These are phyloP conservation scores for Xylaria sp. DNA, from an alignment of 2,329 filamentous ascomycete species.

Conservation along the genomic window DNA sequence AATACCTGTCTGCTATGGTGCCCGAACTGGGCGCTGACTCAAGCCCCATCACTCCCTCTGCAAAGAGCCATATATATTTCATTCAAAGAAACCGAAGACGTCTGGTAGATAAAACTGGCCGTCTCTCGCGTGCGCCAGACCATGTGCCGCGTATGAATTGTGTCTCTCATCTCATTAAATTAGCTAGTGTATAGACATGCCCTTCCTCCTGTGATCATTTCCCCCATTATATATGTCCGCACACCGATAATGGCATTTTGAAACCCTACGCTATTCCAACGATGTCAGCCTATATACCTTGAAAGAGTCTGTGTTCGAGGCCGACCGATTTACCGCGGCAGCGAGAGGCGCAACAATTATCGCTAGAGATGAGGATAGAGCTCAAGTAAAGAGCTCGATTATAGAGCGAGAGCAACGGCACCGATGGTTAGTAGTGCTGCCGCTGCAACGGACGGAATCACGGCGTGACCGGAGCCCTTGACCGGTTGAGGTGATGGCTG, in stretches of 20 bases:
- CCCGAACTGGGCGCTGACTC: slow-evolving; percentile 7
- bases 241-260: no score
- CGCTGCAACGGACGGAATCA: not conserved
- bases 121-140: no score
- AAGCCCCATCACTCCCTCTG: not conserved
- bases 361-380: not conserved
- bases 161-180: no score
- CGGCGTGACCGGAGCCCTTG: not conserved
- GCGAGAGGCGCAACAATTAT: not conserved
- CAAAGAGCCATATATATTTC: not conserved
- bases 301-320: no score
- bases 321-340: not conserved
- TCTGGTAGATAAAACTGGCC: no score
- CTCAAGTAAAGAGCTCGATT: not conserved
- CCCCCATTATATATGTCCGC: no score
- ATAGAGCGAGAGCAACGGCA: not conserved
- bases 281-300: no score
- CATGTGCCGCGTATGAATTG: not conserved
- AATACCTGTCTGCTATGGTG: not conserved
- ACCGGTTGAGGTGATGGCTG: not conserved
- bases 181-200: not conserved
- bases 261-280: no score
- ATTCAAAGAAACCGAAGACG: no score
- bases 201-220: no score
- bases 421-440: not conserved